Evolutionary conservation across 163 green algal species (phyloP).

Genomic region (Chloroidium sp.): DNA sequence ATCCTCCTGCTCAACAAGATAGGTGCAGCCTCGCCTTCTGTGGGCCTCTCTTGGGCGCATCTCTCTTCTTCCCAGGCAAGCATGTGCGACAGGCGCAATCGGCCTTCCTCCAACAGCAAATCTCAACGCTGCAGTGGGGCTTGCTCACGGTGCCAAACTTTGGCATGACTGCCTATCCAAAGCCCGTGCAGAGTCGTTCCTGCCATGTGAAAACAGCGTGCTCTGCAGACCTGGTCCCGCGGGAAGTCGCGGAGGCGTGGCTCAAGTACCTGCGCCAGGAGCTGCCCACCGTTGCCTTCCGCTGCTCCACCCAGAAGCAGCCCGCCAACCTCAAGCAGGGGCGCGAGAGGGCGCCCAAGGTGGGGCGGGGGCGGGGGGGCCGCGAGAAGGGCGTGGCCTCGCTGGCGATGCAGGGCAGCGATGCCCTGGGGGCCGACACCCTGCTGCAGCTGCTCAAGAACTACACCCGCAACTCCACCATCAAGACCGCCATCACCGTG

Average conservation of each 20-base stretch:
- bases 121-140: no score
- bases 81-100: background rate
- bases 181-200: no score
- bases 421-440: constrained; percentile 60
- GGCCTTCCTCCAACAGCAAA: background rate
- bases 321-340: constrained; percentile 37
- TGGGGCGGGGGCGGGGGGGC: background rate
- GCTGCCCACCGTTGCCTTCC: constrained; percentile 92
- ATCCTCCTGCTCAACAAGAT: constrained; percentile 99
- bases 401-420: constrained; percentile 19
- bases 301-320: constrained; percentile 88
- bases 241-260: constrained; percentile 80
- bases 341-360: background rate
- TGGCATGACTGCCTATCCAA: no score
- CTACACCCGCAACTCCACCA: constrained; percentile 65
- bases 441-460: constrained; percentile 98
- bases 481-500: constrained; percentile 93
- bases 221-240: constrained; percentile 82
- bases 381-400: background rate
- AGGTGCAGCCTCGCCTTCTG: constrained; percentile 36
- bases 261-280: constrained; percentile 91
- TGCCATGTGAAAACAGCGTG: no score
- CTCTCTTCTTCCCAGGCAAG: background rate
- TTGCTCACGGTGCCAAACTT: no score
- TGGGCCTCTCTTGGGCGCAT: background rate